Evolutionary conservation across 768 basidiomycete species (phyloP).

Genomic region (Daedalea quercina): DNA sequence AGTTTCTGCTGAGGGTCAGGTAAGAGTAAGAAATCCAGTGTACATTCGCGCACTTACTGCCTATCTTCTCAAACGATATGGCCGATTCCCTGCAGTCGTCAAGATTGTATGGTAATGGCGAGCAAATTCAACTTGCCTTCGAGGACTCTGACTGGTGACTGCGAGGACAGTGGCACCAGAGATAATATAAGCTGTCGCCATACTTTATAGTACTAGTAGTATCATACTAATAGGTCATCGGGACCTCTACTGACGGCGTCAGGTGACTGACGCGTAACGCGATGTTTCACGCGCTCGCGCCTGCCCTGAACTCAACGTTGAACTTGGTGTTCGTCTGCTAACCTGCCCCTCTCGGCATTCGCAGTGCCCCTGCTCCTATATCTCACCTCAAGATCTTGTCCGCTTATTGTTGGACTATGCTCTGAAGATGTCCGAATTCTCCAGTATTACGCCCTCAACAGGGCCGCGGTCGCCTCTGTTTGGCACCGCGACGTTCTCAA

Average conservation of each 20-base stretch:
- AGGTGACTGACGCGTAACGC: background rate
- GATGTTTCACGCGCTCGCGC: background rate
- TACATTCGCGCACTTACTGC: no score
- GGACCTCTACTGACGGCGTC: background rate
- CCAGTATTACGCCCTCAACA: slow-evolving; percentile 22
- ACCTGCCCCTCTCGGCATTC: background rate
- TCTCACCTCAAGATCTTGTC: background rate
- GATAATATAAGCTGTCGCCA: no score
- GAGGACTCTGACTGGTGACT: no score
- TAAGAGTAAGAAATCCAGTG: no score
- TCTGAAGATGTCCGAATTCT: slow-evolving; percentile 32
- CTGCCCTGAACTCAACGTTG: background rate
- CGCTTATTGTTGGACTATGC: background rate
- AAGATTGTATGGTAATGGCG: no score
- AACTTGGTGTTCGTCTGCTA: background rate
- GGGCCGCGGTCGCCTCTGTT: slow-evolving; percentile 52
- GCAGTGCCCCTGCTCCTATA: background rate
- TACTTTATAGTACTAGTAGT: no score
- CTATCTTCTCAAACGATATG: no score
- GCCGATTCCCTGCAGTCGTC: no score
- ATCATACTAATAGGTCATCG: no score
- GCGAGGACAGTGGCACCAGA: no score
- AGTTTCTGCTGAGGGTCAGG: no score
- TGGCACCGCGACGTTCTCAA: slow-evolving; percentile 53
- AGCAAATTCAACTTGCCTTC: no score